Evolutionary conservation across 176 grass and related monocot species (phyloP).

Genomic region (Dendrocalamus sinicus): DNA sequence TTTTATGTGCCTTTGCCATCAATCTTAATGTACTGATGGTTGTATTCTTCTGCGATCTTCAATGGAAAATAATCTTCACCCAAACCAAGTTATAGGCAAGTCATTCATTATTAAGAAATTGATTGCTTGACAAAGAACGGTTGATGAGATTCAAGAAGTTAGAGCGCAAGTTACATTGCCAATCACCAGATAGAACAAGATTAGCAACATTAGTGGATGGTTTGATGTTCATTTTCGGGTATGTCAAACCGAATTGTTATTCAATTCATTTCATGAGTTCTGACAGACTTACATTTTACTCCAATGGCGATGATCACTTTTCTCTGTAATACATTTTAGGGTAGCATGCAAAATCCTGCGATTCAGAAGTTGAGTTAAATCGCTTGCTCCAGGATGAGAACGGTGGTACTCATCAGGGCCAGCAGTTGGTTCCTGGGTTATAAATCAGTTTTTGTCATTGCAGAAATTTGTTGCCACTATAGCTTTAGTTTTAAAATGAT

Average conservation of each 20-base stretch:
- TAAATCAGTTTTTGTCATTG: too few relatives aligned
- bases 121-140: not conserved
- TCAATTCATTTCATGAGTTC: conserved; percentile 7
- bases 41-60: conserved; percentile 68
- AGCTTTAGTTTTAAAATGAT: too few relatives aligned
- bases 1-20: conserved; percentile 10
- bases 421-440: too few relatives aligned
- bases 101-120: too few relatives aligned
- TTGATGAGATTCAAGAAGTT: too few relatives aligned
- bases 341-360: conserved; percentile 10
- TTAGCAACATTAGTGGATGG: too few relatives aligned
- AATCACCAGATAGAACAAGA: too few relatives aligned
- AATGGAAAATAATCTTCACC: conserved; percentile 92
- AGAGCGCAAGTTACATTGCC: too few relatives aligned
- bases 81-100: conserved; percentile 76
- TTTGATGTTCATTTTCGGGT: conserved; percentile 93
- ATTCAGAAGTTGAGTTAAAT: too few relatives aligned
- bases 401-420: too few relatives aligned
- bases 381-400: too few relatives aligned
- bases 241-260: conserved; percentile 39
- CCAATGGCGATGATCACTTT: not conserved
- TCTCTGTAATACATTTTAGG: conserved; percentile 50
- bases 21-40: not conserved
- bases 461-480: too few relatives aligned
- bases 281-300: not conserved